Percentiles rank a stretch among this genome's conserved stretches.
phyloP scores from a whole-genome alignment of 2,329 filamentous ascomycete species.

The Endoconidiophora polonica region DNA sequence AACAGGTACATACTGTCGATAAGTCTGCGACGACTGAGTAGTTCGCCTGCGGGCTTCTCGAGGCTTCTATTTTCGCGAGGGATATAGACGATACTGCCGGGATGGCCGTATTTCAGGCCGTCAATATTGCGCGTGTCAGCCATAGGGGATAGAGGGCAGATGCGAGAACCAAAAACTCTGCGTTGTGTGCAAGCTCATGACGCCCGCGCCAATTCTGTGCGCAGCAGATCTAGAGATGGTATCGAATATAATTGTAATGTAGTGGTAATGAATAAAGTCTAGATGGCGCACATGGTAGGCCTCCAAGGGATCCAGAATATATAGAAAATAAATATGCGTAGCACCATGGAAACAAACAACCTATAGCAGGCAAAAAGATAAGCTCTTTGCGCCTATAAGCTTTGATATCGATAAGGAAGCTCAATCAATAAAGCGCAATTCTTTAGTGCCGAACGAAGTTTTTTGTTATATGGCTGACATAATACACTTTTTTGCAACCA shows the following conservation, averaged over 20 bases:
- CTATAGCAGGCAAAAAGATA: no score
- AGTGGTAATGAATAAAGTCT: background rate
- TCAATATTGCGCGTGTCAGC: slow-evolving; percentile 8
- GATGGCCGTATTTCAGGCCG: slow-evolving; percentile 11
- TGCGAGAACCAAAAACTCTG: slow-evolving; percentile 1
- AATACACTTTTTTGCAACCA: background rate
- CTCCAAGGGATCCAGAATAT: background rate
- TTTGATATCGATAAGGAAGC: slow-evolving; percentile 5
- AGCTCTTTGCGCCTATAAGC: no score
- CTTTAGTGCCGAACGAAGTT: no score
- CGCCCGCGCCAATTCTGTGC: slow-evolving; percentile 4
- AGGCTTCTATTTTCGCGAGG: background rate
- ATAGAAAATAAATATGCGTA: no score
- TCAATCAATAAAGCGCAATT: no score
- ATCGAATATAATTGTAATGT: background rate
- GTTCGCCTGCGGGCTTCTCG: slow-evolving; percentile 2
- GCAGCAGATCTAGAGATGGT: background rate
- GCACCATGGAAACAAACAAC: no score
- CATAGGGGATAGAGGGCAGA: slow-evolving; percentile 10
- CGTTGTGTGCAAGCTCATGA: slow-evolving; percentile 7
- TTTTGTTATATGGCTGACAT: background rate
- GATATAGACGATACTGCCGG: slow-evolving; percentile 9
- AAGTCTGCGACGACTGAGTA: slow-evolving; percentile 2
- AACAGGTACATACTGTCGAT: slow-evolving; percentile 2
- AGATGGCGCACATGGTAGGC: no score